A percentile compares a stretch with the other conserved stretches of the same genome.
Conservation (phyloP, 306 rosid species). For the Datisca glomerata region DNA sequence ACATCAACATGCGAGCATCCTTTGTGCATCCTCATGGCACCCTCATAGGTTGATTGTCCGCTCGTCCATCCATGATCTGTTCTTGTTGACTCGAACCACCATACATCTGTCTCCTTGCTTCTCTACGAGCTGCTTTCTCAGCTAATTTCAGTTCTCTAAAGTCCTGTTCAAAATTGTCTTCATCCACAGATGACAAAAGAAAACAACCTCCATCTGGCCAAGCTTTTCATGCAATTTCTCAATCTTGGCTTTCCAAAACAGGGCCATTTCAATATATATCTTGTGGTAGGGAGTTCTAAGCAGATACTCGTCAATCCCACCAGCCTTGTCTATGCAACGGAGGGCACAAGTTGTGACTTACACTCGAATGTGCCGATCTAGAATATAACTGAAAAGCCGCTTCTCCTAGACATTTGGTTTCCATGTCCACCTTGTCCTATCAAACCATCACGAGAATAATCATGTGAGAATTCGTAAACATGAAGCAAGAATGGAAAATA, state of each 20-base stretch:
- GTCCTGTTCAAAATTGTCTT: slow-evolving; percentile 48
- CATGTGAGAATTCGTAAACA: no score
- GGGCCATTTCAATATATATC: slow-evolving; percentile 83
- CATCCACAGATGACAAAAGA: slow-evolving; percentile 63
- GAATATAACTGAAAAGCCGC: slow-evolving; percentile 79
- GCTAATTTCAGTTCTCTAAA: slow-evolving; percentile 50
- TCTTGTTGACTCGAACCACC: slow-evolving; percentile 30
- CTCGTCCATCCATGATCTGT: slow-evolving; percentile 23
- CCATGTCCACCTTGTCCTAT: slow-evolving; percentile 77
- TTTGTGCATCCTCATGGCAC: slow-evolving; percentile 7
- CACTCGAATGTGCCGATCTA: slow-evolving; percentile 73
- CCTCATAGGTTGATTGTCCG: slow-evolving; percentile 15
- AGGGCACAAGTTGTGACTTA: slow-evolving; percentile 86
- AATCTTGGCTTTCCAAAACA: slow-evolving; percentile 82
- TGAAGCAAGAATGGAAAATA: no score
- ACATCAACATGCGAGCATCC: slow-evolving; percentile 19
- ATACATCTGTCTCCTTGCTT: slow-evolving; percentile 40
- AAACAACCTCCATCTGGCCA: slow-evolving; percentile 51
- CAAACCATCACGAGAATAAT: no score
- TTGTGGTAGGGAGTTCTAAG: slow-evolving; percentile 82
- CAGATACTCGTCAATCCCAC: slow-evolving; percentile 91
- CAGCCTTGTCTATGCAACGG: slow-evolving; percentile 86
- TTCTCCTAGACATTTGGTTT: slow-evolving; percentile 90
- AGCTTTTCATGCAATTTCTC: slow-evolving; percentile 64
- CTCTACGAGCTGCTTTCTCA: slow-evolving; percentile 50